Evolutionary conservation across 2,329 filamentous ascomycete genomes (phyloP), one percentile per base, ranked within the genome.

Genomic region (Scedosporium dehoogii): DNA sequence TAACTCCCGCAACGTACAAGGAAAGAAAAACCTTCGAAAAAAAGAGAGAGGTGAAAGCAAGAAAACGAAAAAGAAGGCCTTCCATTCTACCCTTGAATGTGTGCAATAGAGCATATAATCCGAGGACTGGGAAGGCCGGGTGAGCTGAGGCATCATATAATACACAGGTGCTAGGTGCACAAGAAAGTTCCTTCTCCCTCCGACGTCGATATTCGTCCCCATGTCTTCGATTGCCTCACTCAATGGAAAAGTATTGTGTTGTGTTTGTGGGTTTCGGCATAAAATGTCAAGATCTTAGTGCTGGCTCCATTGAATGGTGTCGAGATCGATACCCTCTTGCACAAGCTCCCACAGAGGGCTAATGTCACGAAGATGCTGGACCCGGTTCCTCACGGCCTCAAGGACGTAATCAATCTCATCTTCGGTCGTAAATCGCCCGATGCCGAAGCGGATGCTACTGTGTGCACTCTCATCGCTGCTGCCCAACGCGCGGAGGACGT

Each of bases 271-370:
- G 27, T 2, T 51, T 10, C 18, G 55, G 27, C 33, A 58, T 18
- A 41, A 18, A 23, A 29, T n/a, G 29, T 5, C 21, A 6, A 42
- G 1, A 10, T n/a, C 27, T 42, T 80, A 97, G 76, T 99, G 94
- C 79, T 97, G 92, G 73, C 90, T 96, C 94, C 94, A 99, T 77
- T 99, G 88, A 70, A 99, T 99, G 53, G 91, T 96, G 76, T 96
- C 90, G 68, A 99, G 78, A 72, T 96, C 94, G 66, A 99, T 85
- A 16, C 94, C 94, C 74, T 99, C 94, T 77, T 99, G 94, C 12
- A 99, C 94, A 67, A 99, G 78, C 77, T 99, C 94, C 94, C 94
- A 99, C 63, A 99, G 78, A 46, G 94, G 94, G 73, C 92, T 97
- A 67, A 99, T 80, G 78, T 99, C 94, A 69, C 94, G 86, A 70